Evolutionary conservation across 495 filamentous ascomycete genomes (phyloP), one percentile per base, ranked within the genome.

Genomic region (Paragyromitra xinjiangensis): DNA sequence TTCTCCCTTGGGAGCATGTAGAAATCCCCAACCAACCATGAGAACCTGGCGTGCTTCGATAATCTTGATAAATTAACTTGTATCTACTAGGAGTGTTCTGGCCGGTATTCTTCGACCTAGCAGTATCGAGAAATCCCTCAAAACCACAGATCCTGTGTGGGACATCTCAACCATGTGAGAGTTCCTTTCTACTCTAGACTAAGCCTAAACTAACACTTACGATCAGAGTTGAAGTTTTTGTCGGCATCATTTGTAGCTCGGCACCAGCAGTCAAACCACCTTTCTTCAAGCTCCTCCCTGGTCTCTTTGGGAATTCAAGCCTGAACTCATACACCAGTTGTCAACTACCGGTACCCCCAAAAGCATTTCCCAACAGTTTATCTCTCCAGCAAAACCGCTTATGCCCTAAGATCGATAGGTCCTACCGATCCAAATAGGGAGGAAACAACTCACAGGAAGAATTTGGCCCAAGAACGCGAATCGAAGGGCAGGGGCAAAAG

Each of bases 181-280:
- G 6, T 24, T 19, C 42, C 0, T 37, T 8, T 1, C 3, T 37
- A 16, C 0, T n/a, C 44, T n/a, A 6, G 14, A 37, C 1, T 3
- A 22, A 42, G 16, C 19, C 1, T 8, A 19, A 3, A 37, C 55
- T 71, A 62, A 75, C 19, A 22, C 16, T 9, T 6, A 39, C 26
- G 16, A 16, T 19, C 5, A 75, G 72, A 22, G 55, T 71, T 19
- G 65, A 75, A 71, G 55, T 63, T 8, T 34, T 44, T 16, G 16
- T 75, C n/a, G 58, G 72, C 6, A 75, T 75, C 12, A 64, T 75
- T 29, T 75, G 55, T 14, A 65, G 72, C 12, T 75, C 72, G 6
- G 72, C 44, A 14, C 66, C 72, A 2, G 66, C 53, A 1, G 63
- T 59, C 2, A 71, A 75, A 42, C 65, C 72, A 3, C 59, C 71